phyloP scores from a whole-genome alignment of 2,329 filamentous ascomycete genomes.

The Orbilia brochopaga region DNA sequence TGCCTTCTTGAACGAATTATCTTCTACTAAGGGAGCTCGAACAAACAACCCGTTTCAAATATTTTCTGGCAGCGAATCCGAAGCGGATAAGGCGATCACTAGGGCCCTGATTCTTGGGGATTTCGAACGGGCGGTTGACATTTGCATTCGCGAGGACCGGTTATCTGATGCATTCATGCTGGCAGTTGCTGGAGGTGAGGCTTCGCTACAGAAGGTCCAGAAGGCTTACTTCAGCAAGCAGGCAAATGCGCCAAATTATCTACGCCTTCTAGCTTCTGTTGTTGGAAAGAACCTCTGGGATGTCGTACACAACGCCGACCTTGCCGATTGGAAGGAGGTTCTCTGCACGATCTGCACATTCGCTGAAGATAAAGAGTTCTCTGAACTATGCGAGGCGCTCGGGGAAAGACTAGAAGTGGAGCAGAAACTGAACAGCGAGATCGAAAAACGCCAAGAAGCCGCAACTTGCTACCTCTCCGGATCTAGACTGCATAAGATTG shows the following conservation, averaged over 20 bases:
- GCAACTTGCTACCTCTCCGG: slow-evolving; percentile 96
- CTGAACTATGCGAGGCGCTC: slow-evolving; percentile 91
- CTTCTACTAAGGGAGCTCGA: slow-evolving; percentile 84
- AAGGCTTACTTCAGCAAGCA: slow-evolving; percentile 86
- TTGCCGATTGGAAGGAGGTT: slow-evolving; percentile 93
- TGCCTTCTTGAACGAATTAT: slow-evolving; percentile 81
- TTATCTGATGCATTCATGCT: slow-evolving; percentile 98
- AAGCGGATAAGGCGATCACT: slow-evolving; percentile 84
- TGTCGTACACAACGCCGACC: slow-evolving; percentile 91
- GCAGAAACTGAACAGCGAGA: slow-evolving; percentile 63
- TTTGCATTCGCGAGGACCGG: slow-evolving; percentile 85
- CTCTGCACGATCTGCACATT: slow-evolving; percentile 97
- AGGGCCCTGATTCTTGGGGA: slow-evolving; percentile 85
- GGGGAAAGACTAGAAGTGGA: slow-evolving; percentile 86
- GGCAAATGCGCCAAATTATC: slow-evolving; percentile 82
- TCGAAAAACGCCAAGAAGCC: slow-evolving; percentile 76
- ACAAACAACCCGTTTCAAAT: slow-evolving; percentile 94
- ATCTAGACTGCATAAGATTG: slow-evolving; percentile 96
- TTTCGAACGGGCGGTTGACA: slow-evolving; percentile 85
- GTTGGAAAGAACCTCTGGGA: slow-evolving; percentile 98
- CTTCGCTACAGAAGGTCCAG: slow-evolving; percentile 92
- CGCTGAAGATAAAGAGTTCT: slow-evolving; percentile 86
- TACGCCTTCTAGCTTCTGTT: slow-evolving; percentile 86
- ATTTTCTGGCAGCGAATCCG: slow-evolving; percentile 80
- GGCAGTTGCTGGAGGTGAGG: slow-evolving; percentile 92